These are phyloP conservation scores for Nitzschia sp. DNA, from an alignment of 108 stramenopile species.

Conservation along the genomic window DNA sequence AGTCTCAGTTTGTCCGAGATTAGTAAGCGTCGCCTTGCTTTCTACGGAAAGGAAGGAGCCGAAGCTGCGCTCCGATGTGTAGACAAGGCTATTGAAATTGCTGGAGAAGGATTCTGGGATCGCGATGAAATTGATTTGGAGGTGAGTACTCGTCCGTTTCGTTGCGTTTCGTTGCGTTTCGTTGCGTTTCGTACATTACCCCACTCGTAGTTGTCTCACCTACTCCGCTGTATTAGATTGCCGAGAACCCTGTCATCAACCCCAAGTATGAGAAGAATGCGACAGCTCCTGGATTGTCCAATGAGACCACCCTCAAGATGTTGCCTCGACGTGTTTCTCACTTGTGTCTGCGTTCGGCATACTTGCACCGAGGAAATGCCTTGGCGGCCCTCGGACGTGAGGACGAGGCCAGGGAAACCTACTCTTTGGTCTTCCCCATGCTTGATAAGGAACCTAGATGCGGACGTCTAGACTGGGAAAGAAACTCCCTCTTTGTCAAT, in stretches of 20 bases:
- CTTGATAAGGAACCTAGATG: slow-evolving; percentile 79
- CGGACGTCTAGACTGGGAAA: slow-evolving; percentile 88
- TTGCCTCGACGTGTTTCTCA: slow-evolving; percentile 78
- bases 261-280: slow-evolving; percentile 85
- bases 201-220: not conserved
- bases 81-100: slow-evolving; percentile 84
- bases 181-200: not conserved
- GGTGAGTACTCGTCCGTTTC: slow-evolving; percentile 47
- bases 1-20: slow-evolving; percentile 85
- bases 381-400: slow-evolving; percentile 76
- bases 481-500: slow-evolving; percentile 77
- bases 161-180: too few species aligned
- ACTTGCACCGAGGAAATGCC: slow-evolving; percentile 85
- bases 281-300: slow-evolving; percentile 77
- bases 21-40: slow-evolving; percentile 77
- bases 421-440: slow-evolving; percentile 69
- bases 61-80: slow-evolving; percentile 82
- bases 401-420: slow-evolving; percentile 76
- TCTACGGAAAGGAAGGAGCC: slow-evolving; percentile 72
- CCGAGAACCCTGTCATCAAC: slow-evolving; percentile 64
- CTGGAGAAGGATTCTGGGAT: slow-evolving; percentile 85
- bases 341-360: slow-evolving; percentile 79
- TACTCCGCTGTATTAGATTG: slow-evolving; percentile 38
- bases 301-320: slow-evolving; percentile 64
- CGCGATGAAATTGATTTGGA: slow-evolving; percentile 81